phyloP scores from a whole-genome alignment of 78 protist species.

The slime mould (Dictyostelium discoideum) region dicty_2.7 NC_007091.3:1262001-1262500 shows the following conservation, averaged over 20 bases:
- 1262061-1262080: not conserved
- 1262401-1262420: conserved; percentile 34
- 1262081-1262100: not conserved
- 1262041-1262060: not conserved
- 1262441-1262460: not conserved
- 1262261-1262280: conserved; percentile 27
- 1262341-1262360: conserved; percentile 24
- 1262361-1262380: conserved; percentile 44
- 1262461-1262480: not conserved
- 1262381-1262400: conserved; percentile 10
- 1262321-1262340: not conserved
- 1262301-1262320: conserved; percentile 33
- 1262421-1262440: not conserved
- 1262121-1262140: not conserved
- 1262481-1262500: not conserved
- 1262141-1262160: not conserved
- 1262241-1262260: conserved; percentile 46
- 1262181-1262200: conserved; percentile 34
- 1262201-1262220: conserved; percentile 36
- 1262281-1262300: not conserved
- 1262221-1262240: conserved; percentile 46
- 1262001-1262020: not conserved
- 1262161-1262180: conserved; percentile 10
- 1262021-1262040: not conserved
- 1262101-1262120: too few relatives aligned